Evolutionary conservation across 805 yeast species (phyloP), one percentile per base, ranked within the genome.

Genomic region (Yamadazyma tumulicola): DNA sequence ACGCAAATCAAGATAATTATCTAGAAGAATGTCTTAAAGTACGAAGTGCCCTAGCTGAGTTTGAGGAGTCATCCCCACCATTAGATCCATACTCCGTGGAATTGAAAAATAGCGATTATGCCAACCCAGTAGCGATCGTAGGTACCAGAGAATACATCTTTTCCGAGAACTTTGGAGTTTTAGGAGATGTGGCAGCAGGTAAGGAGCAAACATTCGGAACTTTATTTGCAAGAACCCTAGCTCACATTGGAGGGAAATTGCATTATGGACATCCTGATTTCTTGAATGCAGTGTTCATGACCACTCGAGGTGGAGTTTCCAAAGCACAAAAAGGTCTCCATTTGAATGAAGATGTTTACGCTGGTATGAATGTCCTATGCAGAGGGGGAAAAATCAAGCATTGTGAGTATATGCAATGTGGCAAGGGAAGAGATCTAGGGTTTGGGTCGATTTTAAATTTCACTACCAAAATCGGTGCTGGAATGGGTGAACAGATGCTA

Each of bases 211-310:
- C 97, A 1, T 89, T 89, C 67, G 97, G 97, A 17, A 89, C 97
- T 0, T 66, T 91, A 50, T 89, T 91, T 68, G 95, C 97, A 1
- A 73, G 97, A 54, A 88, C 96, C 0, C 64, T 89, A 46, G 93
- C 96, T 0, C 91, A 86, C 51, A 86, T 91, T 48, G 97, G 97
- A 8, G 96, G 95, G 1, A 91, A 91, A 59, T 64, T 89, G 32
- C 97, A 89, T 57, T 89, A 89, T 59, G 97, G 97, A 2, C 97
- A 89, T 63, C 97, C 97, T 3, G 97, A 89, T 67, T 89, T 89
- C 60, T 64, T 91, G 39, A 88, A 91, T 63, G 94, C 79, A 5
- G 79, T 84, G 8, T 89, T 81, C 52, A 91, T 89, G 97, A 81
- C 87, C 0, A 91, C 97, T 3, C 72, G 97, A 61, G 97, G 97